These are phyloP conservation scores for Stagonosporopsis vannaccii DNA, from an alignment of 2,329 filamentous ascomycete genomes.

Conservation along the genomic window DNA sequence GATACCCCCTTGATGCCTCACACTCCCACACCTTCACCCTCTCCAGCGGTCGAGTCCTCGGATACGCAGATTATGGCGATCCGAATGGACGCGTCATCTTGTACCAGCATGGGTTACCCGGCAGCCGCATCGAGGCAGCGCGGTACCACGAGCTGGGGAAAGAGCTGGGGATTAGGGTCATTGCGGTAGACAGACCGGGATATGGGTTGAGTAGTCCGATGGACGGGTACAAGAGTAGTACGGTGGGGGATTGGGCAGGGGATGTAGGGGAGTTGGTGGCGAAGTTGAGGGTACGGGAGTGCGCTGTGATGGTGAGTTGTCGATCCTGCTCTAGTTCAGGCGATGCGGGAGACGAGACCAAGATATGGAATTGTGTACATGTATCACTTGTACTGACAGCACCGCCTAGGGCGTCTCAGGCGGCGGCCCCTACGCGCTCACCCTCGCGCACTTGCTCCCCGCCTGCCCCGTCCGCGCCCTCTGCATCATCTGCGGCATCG, in stretches of 20 bases:
- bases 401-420: slow-evolving; percentile 40
- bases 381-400: no score
- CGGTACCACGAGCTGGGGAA: slow-evolving; percentile 29
- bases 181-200: slow-evolving; percentile 38
- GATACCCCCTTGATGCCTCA: slow-evolving; percentile 28
- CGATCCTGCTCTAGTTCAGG: neutral
- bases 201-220: slow-evolving; percentile 36
- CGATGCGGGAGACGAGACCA: no score
- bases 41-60: slow-evolving; percentile 46
- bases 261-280: slow-evolving; percentile 35
- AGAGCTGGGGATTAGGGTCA: slow-evolving; percentile 35
- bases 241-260: slow-evolving; percentile 30
- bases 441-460: slow-evolving; percentile 35
- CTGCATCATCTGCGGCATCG: slow-evolving; percentile 41
- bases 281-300: slow-evolving; percentile 29
- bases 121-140: slow-evolving; percentile 40
- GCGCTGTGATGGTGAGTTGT: slow-evolving; percentile 34
- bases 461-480: slow-evolving; percentile 30
- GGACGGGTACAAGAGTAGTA: slow-evolving; percentile 21
- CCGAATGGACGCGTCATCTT: slow-evolving; percentile 35
- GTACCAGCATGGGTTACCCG: slow-evolving; percentile 42
- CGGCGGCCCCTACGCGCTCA: slow-evolving; percentile 43
- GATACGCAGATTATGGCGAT: slow-evolving; percentile 45
- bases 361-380: no score
- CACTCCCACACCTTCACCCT: slow-evolving; percentile 42